Percentiles rank a stretch among this genome's conserved stretches.
These are phyloP conservation scores for Copromyces sp. DNA, from an alignment of 495 filamentous ascomycete species.

Conservation along the genomic window DNA sequence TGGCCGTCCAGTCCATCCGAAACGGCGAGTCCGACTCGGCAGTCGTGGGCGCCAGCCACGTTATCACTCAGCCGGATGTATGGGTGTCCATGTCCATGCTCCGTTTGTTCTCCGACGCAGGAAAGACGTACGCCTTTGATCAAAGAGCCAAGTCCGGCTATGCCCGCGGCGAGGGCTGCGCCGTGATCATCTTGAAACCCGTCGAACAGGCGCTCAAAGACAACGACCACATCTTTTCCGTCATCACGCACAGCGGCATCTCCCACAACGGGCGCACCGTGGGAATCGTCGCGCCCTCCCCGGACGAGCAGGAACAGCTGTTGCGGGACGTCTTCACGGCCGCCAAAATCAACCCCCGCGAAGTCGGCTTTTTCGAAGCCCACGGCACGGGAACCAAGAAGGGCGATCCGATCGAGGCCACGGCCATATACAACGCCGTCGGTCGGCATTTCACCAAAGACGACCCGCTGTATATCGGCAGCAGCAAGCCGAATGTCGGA, in stretches of 20 bases:
- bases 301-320: constrained; percentile 39
- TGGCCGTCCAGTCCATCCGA: constrained; percentile 73
- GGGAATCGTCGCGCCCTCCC: constrained; percentile 44
- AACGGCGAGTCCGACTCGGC: constrained; percentile 36
- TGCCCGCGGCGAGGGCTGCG: constrained; percentile 33
- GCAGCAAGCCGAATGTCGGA: constrained; percentile 50
- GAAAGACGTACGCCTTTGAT: constrained; percentile 32
- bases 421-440: constrained; percentile 42
- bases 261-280: constrained; percentile 48
- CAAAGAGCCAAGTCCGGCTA: constrained; percentile 35
- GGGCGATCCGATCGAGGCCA: constrained; percentile 53
- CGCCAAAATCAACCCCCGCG: constrained; percentile 28
- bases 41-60: constrained; percentile 37
- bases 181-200: constrained; percentile 41
- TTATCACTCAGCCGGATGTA: constrained; percentile 33
- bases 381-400: constrained; percentile 51
- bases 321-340: constrained; percentile 34
- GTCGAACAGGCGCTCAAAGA: constrained; percentile 41
- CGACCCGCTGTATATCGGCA: constrained; percentile 43
- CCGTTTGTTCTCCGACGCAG: constrained; percentile 27
- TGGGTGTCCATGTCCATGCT: constrained; percentile 31
- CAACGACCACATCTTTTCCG: constrained; percentile 44
- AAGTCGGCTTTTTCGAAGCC: constrained; percentile 40
- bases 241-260: constrained; percentile 43
- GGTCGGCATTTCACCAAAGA: constrained; percentile 23